Percentiles rank a stretch among this genome's conserved stretches.
These are phyloP conservation scores for Trichosporon coremiiforme DNA, from an alignment of 1,284 basidiomycete genomes.

Conservation along the genomic window DNA sequence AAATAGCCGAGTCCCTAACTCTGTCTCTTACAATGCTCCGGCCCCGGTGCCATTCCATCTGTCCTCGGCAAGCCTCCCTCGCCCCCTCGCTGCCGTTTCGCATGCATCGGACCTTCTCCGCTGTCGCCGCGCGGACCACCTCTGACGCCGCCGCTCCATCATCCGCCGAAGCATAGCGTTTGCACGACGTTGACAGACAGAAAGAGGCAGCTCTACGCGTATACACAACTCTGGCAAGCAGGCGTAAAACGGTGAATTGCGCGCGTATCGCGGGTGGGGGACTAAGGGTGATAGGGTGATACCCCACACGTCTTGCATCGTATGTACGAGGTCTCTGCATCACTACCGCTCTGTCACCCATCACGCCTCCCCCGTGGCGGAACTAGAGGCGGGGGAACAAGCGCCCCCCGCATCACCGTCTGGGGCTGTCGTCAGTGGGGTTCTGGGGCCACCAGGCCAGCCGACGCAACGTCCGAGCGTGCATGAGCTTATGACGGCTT, in stretches of 20 bases:
- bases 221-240: background rate
- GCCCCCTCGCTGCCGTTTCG: background rate
- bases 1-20: constrained; percentile 1
- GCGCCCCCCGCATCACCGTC: background rate
- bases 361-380: background rate
- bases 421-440: background rate
- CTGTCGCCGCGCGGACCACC: constrained; percentile 1
- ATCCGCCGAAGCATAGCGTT: background rate
- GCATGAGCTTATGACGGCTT: background rate
- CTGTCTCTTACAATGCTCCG: background rate
- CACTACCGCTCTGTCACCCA: background rate
- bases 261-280: constrained; percentile 9
- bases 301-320: background rate
- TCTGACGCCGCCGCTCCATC: background rate
- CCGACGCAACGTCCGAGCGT: background rate
- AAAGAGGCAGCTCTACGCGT: too few species aligned
- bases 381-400: background rate
- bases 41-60: background rate
- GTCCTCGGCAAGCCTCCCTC: background rate
- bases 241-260: constrained; percentile 8
- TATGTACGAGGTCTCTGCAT: too few species aligned
- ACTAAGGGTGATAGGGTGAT: constrained; percentile 1
- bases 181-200: too few species aligned
- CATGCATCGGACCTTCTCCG: background rate
- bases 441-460: background rate